Evolutionary conservation across 1,139 yeast species (phyloP), one percentile per base, ranked within the genome.

Genomic region (Schwanniomyces etchellsii): DNA sequence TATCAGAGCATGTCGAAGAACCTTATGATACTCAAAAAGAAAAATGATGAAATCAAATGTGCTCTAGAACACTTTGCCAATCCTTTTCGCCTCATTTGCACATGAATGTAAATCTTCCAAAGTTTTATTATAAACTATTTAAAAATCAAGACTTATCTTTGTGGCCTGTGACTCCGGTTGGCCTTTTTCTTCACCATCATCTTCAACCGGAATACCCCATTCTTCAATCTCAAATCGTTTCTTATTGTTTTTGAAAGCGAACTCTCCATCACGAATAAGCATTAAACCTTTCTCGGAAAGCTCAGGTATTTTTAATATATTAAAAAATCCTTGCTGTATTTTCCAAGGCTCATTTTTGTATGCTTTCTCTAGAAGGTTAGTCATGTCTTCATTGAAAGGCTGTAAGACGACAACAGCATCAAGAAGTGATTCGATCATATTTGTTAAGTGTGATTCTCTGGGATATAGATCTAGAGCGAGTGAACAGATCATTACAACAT

Each of bases 151-250:
- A 24, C n/a, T 18, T 7, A 18, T n/a, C n/a, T 18, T 18, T 18
- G 21, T 18, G 7, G 7, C 9, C n/a, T 18, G 9, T n/a, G 7
- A 7, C 13, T 7, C 7, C 11, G 9, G 11, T n/a, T 23, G 43
- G 9, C 49, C 50, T 27, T 40, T 47, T 26, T 39, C 42, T 17
- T 62, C 72, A 20, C 62, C 70, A 22, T 71, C 77, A 34, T 79
- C 88, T 37, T 85, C 96, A 2, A 91, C 95, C 0, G 98, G 97
- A 28, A 91, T 91, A 15, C 95, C 85, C 95, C 96, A 89, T 47
- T 79, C 85, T 41, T 83, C 89, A 35, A 89, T 81, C 47, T 83
- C 95, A 50, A 91, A 86, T 47, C 73, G 77, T 55, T 79, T 77
- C 39, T 83, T 70, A 10, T 95, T 91, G 39, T 86, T 86, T 48